A percentile compares a stretch with the other conserved stretches of the same genome.
Conservation (phyloP, 2,329 filamentous ascomycete genomes). For the Aureobasidium sp. region DNA sequence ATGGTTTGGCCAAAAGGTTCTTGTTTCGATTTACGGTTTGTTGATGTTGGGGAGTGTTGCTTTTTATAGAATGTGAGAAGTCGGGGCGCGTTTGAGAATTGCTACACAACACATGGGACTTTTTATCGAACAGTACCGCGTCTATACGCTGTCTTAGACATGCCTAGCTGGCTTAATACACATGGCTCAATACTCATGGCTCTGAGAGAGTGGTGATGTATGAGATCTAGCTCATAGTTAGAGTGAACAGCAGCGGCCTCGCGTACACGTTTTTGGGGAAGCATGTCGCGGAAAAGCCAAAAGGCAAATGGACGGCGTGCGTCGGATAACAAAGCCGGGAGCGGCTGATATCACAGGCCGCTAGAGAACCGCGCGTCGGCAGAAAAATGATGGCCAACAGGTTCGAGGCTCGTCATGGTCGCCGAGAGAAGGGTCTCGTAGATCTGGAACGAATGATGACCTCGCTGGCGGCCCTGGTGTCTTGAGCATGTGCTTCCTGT, state of each 20-base stretch:
- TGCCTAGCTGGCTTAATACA: background rate
- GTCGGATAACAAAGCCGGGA: background rate
- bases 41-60: slow-evolving; percentile 1
- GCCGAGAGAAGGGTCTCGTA: background rate
- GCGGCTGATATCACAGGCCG: background rate
- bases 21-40: background rate
- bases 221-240: background rate
- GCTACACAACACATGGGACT: background rate
- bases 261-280: background rate
- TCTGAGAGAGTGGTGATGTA: background rate
- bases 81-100: background rate
- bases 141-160: background rate
- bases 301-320: background rate
- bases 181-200: background rate
- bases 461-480: background rate
- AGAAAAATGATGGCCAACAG: background rate
- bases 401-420: background rate
- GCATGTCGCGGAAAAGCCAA: background rate
- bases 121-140: background rate
- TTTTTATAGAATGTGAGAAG: background rate
- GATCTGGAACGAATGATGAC: slow-evolving; percentile 3
- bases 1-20: background rate
- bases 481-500: background rate
- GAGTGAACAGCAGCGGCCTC: background rate
- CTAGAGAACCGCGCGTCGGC: background rate